phyloP scores from a whole-genome alignment of 345 rosid genomes.

The Eutrema japonicum region DNA sequence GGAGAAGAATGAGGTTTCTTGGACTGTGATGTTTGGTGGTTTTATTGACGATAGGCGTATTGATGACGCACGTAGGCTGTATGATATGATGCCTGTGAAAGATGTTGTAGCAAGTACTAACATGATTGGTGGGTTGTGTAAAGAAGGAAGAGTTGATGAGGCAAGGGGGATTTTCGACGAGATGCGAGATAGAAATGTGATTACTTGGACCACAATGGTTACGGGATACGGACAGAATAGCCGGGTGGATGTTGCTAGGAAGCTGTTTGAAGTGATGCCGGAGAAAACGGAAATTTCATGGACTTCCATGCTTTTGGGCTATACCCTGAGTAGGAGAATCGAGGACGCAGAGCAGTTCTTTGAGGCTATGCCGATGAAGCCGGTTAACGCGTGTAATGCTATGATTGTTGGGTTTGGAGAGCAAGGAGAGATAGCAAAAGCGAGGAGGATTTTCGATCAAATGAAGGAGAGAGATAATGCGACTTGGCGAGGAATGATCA shows the following conservation, averaged over 20 bases:
- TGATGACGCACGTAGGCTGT: constrained; percentile 63
- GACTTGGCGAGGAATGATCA: constrained; percentile 75
- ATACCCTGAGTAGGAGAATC: constrained; percentile 66
- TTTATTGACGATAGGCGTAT: constrained; percentile 59
- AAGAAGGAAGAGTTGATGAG: constrained; percentile 59
- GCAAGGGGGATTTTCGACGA: constrained; percentile 67
- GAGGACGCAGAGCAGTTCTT: constrained; percentile 67
- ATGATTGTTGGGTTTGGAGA: constrained; percentile 73
- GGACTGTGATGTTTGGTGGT: constrained; percentile 88
- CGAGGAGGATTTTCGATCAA: constrained; percentile 57
- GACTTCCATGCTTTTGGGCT: constrained; percentile 85
- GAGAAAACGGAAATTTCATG: constrained; percentile 79
- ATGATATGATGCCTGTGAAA: constrained; percentile 70
- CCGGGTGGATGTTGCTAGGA: constrained; percentile 76
- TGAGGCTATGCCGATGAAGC: constrained; percentile 63
- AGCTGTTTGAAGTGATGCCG: constrained; percentile 87
- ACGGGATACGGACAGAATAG: constrained; percentile 67
- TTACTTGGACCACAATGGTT: constrained; percentile 82
- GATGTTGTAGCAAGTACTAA: constrained; percentile 81
- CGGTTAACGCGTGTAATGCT: constrained; percentile 62
- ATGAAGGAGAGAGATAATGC: constrained; percentile 68
- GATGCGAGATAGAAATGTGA: constrained; percentile 65
- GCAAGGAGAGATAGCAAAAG: constrained; percentile 58
- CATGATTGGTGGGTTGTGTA: constrained; percentile 76
- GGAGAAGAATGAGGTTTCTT: constrained; percentile 72